Evolutionary conservation across 345 rosid species (phyloP).

Genomic region (Pistacia integerrima): DNA sequence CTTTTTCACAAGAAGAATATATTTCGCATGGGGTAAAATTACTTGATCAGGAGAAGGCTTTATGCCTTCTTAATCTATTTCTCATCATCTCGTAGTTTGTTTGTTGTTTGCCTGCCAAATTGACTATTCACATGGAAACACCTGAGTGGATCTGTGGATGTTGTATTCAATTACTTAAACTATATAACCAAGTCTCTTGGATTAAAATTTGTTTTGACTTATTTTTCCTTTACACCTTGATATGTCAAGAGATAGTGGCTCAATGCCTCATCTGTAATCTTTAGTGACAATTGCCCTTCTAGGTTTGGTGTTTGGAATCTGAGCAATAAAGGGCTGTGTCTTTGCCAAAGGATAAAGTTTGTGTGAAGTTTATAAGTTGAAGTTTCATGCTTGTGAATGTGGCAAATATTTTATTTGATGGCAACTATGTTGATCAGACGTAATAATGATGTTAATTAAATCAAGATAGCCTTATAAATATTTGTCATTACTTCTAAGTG

Average conservation of each 20-base stretch:
- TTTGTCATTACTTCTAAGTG: not conserved
- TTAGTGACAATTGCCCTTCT: no score
- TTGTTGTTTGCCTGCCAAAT: not conserved
- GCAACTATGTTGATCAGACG: no score
- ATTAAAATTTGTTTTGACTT: no score
- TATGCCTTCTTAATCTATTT: not conserved
- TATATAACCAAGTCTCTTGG: no score
- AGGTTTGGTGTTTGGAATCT: conserved; percentile 1
- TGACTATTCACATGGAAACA: not conserved
- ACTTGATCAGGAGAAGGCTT: not conserved
- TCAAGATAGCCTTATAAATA: not conserved
- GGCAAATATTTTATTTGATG: no score
- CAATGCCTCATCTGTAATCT: not conserved
- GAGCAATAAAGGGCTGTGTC: not conserved
- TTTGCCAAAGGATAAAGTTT: not conserved
- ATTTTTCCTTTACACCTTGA: not conserved
- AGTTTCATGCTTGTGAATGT: no score
- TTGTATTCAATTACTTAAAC: not conserved
- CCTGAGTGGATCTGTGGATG: not conserved
- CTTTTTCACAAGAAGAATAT: not conserved
- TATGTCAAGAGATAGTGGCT: not conserved
- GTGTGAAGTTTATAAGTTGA: not conserved
- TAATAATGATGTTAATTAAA: not conserved
- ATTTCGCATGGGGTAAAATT: not conserved
- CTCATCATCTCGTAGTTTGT: not conserved